These are phyloP conservation scores for Fusarium sp. DNA, from an alignment of 2,329 filamentous ascomycete genomes.

Conservation along the genomic window DNA sequence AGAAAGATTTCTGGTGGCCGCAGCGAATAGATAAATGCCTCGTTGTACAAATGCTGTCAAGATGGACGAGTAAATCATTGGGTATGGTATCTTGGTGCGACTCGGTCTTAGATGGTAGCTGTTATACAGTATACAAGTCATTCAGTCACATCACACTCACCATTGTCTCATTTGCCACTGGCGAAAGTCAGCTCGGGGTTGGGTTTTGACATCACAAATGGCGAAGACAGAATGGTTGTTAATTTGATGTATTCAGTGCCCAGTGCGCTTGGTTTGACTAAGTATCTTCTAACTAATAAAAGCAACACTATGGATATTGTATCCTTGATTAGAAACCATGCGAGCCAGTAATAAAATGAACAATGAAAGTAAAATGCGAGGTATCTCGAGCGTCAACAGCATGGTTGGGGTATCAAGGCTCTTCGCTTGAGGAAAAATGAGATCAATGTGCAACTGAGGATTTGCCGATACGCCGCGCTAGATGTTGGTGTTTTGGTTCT, in stretches of 20 bases:
- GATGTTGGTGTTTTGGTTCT: slow-evolving; percentile 11
- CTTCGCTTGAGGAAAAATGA: slow-evolving; percentile 4
- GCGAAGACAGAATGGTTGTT: not conserved
- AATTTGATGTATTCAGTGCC: slow-evolving; percentile 7
- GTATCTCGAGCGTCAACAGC: slow-evolving; percentile 17
- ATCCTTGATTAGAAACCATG: slow-evolving; percentile 9
- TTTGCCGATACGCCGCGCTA: slow-evolving; percentile 37
- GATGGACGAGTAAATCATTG: slow-evolving; percentile 2
- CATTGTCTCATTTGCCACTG: not conserved
- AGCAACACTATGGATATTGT: slow-evolving; percentile 5
- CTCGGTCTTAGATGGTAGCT: slow-evolving; percentile 18
- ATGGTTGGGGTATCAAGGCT: slow-evolving; percentile 14
- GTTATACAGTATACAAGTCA: slow-evolving; percentile 27
- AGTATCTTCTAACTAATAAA: slow-evolving; percentile 14
- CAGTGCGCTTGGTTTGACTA: slow-evolving; percentile 23
- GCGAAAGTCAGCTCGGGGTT: not conserved
- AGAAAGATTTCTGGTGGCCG: slow-evolving; percentile 38
- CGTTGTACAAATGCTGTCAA: not conserved
- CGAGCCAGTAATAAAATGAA: not conserved
- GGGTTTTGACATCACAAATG: not conserved
- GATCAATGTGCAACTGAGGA: slow-evolving; percentile 16
- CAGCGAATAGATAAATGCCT: slow-evolving; percentile 23
- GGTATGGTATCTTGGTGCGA: slow-evolving; percentile 18
- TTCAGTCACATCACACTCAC: slow-evolving; percentile 6
- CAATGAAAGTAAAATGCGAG: slow-evolving; percentile 25